phyloP scores from a whole-genome alignment of 2,329 filamentous ascomycete species.

The Calonectria pteridis region DNA sequence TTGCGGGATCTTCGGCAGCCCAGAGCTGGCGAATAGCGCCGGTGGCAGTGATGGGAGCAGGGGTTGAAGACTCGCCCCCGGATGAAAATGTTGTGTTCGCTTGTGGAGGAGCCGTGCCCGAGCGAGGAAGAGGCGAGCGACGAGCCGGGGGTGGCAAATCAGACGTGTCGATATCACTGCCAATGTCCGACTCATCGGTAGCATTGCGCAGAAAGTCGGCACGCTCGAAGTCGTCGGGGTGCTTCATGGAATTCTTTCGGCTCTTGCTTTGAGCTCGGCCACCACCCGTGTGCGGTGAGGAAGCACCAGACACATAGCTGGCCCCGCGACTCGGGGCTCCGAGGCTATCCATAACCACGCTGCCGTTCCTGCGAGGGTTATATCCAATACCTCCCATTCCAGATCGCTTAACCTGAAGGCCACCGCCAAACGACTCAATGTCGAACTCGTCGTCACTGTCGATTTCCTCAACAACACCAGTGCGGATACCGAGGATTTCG shows the following conservation, averaged over 20 bases:
- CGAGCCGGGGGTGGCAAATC: slow-evolving; percentile 74
- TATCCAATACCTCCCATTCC: slow-evolving; percentile 80
- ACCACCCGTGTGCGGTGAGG: slow-evolving; percentile 59
- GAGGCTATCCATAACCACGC: slow-evolving; percentile 69
- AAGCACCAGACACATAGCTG: slow-evolving; percentile 67
- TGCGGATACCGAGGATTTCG: slow-evolving; percentile 96
- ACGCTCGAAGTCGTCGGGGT: slow-evolving; percentile 64
- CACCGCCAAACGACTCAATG: slow-evolving; percentile 81
- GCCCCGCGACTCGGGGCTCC: slow-evolving; percentile 49
- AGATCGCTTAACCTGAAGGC: slow-evolving; percentile 84
- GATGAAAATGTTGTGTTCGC: slow-evolving; percentile 48
- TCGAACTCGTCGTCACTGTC: slow-evolving; percentile 99
- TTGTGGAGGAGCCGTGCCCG: slow-evolving; percentile 42
- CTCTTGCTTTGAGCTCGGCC: slow-evolving; percentile 62
- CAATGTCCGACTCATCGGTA: slow-evolving; percentile 69
- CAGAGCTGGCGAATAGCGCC: slow-evolving; percentile 86
- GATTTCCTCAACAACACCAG: slow-evolving; percentile 95
- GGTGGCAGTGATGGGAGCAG: slow-evolving; percentile 72
- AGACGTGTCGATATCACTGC: slow-evolving; percentile 74
- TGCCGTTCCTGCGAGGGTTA: slow-evolving; percentile 75
- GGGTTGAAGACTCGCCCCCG: slow-evolving; percentile 44
- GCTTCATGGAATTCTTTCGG: slow-evolving; percentile 63
- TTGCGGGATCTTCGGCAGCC: slow-evolving; percentile 87
- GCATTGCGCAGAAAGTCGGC: slow-evolving; percentile 67
- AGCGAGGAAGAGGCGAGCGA: slow-evolving; percentile 52